A percentile compares a stretch with the other conserved stretches of the same genome.
These are phyloP conservation scores for Eucalyptus microcorys DNA, from an alignment of 345 rosid species.

Conservation along the genomic window DNA sequence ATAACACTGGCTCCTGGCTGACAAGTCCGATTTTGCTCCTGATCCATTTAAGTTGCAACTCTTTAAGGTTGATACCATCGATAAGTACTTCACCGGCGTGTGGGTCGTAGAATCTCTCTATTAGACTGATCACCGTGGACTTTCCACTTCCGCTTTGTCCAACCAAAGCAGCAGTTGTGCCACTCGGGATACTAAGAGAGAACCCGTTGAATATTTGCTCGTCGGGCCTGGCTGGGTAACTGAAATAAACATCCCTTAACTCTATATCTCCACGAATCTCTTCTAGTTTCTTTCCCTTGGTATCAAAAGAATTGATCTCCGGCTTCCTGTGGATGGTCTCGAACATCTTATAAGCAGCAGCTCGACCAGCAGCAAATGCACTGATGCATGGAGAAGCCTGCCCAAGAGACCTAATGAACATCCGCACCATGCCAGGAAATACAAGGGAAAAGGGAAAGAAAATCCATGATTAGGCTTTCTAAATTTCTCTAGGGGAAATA, in stretches of 20 bases:
- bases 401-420: slow-evolving; percentile 25
- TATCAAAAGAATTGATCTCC: slow-evolving; percentile 14
- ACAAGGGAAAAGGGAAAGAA: neutral
- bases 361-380: slow-evolving; percentile 26
- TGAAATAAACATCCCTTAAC: slow-evolving; percentile 12
- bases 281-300: slow-evolving; percentile 5
- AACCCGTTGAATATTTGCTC: slow-evolving; percentile 17
- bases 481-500: neutral
- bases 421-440: neutral
- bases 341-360: slow-evolving; percentile 25
- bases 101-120: slow-evolving; percentile 27
- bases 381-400: slow-evolving; percentile 22
- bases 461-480: neutral
- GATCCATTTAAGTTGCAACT: slow-evolving; percentile 21
- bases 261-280: slow-evolving; percentile 19
- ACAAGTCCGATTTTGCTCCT: slow-evolving; percentile 22
- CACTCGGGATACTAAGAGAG: slow-evolving; percentile 13
- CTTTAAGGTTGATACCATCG: slow-evolving; percentile 15
- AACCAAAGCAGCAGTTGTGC: slow-evolving; percentile 21
- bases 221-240: slow-evolving; percentile 28
- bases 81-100: slow-evolving; percentile 12
- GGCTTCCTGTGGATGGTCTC: slow-evolving; percentile 20
- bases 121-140: slow-evolving; percentile 17
- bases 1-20: slow-evolving; percentile 25
- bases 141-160: slow-evolving; percentile 37